phyloP scores from a whole-genome alignment of 2,329 filamentous ascomycete genomes.

The Ophiostoma tasmaniense region DNA sequence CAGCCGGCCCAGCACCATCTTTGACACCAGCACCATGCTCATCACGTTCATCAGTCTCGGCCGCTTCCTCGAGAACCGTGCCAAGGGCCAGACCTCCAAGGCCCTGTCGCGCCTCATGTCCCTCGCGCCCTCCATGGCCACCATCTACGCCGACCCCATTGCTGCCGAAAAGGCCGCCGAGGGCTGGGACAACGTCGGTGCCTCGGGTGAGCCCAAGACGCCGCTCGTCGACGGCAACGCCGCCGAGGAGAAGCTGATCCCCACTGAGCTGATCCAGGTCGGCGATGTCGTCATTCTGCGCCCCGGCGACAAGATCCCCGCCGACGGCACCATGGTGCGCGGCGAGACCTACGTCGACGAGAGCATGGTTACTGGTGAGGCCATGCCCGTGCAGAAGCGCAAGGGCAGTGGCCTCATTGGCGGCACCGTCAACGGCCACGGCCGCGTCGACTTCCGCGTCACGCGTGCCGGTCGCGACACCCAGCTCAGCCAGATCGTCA shows the following conservation, averaged over 20 bases:
- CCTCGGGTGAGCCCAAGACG: conserved; percentile 36
- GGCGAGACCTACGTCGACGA: conserved; percentile 94
- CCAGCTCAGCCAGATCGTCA: conserved; percentile 94
- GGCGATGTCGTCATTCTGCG: conserved; percentile 88
- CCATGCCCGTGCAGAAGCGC: conserved; percentile 87
- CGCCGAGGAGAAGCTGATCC: conserved; percentile 75
- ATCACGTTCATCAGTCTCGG: conserved; percentile 92
- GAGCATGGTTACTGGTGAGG: conserved; percentile 97
- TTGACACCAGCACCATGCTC: conserved; percentile 97
- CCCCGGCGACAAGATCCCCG: conserved; percentile 93
- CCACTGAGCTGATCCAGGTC: conserved; percentile 88
- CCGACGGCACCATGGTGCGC: conserved; percentile 76
- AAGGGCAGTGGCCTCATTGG: conserved; percentile 75
- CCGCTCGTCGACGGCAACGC: conserved; percentile 46
- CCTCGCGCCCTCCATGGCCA: conserved; percentile 89
- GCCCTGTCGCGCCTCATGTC: conserved; percentile 93
- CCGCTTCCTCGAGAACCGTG: conserved; percentile 84
- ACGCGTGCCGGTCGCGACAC: conserved; percentile 90
- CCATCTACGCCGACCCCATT: conserved; percentile 90
- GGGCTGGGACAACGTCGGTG: conserved; percentile 50
- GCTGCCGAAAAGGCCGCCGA: conserved; percentile 87
- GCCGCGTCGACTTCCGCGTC: conserved; percentile 84
- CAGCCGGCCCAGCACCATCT: conserved; percentile 74
- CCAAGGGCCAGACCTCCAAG: conserved; percentile 93
- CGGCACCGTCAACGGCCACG: conserved; percentile 90